Base-by-base conservation (phyloP, 306 rosid genomes). In the Vigna trinervia region DNA sequence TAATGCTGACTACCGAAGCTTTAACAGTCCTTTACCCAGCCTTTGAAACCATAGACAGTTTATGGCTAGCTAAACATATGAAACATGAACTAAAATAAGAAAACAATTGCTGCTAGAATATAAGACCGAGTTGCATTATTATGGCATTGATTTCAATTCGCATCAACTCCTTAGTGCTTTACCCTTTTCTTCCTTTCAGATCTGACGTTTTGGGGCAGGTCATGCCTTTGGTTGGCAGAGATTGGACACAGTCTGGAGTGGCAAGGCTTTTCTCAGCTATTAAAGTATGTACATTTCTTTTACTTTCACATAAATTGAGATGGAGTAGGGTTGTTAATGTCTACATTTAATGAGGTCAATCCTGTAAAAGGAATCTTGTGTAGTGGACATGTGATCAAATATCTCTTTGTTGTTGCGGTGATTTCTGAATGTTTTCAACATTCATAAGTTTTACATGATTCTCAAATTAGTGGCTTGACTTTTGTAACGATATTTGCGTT, bases 151-250 rank as follows among this genome's bases (percentile, higher is more conserved):
- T 72, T 61, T 69, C 66, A 62, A 50, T 79, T 32, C 61, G 58
- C 15, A 64, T 51, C 34, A 74, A 45, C 20, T 56, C 17, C 64
- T 66, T 39, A 1, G 8, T 39, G 23, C 53, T 9, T 78, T 75
- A 39, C 52, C 39, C 19, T 83, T 32, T 36, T 23, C 38, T 81
- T 26, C 58, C 79, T 81, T 54, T 78, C 51, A 92, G 99, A 90
- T 95, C 99, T 63, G 98, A 95, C 84, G 97, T 95, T 62, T 86
- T 95, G 86, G 98, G 99, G 80, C 98, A 92, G 85, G 88, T 95
- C 87, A 95, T 95, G 99, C 99, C 97, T 79, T 88, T 92, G 76
- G 97, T 95, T 81, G 99, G 98, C 67, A 95, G 85, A 87, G 98
- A 95, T 79, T 95, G 99, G 99, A 79, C 94, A 1, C 99, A 92